Percentiles rank a stretch among this genome's conserved stretches.
These are phyloP conservation scores for Vanderwaltozyma tropicalis DNA, from an alignment of 805 yeast genomes.

Conservation along the genomic window DNA sequence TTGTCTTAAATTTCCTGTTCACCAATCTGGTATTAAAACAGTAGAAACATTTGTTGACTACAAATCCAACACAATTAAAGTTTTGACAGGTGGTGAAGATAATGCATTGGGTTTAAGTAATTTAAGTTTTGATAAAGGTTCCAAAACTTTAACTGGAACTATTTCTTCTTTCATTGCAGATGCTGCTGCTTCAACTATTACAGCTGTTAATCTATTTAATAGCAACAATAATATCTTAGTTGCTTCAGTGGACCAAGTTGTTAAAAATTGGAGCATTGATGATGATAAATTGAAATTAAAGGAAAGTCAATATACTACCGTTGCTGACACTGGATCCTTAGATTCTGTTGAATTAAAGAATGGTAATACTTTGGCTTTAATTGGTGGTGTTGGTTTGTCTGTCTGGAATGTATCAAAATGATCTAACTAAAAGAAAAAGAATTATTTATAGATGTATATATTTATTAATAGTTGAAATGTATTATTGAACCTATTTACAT, in stretches of 20 bases:
- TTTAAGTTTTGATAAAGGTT: constrained; percentile 24
- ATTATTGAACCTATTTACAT: background rate
- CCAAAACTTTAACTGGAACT: constrained; percentile 7
- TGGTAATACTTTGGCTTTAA: constrained; percentile 30
- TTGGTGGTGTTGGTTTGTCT: constrained; percentile 83
- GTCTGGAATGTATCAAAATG: constrained; percentile 34
- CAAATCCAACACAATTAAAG: constrained; percentile 13
- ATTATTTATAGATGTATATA: constrained; percentile 1
- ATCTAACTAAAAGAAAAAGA: too few species aligned
- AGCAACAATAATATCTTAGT: constrained; percentile 35
- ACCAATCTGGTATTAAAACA: constrained; percentile 78
- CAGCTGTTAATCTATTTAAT: constrained; percentile 40
- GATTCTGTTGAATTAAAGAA: constrained; percentile 29
- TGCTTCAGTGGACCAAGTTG: constrained; percentile 76
- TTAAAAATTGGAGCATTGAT: constrained; percentile 50
- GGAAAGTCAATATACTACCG: constrained; percentile 54
- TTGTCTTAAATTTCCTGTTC: constrained; percentile 41
- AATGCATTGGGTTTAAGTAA: constrained; percentile 48
- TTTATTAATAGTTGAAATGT: background rate
- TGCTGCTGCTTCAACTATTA: constrained; percentile 85
- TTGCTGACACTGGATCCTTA: constrained; percentile 83
- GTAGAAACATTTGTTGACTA: constrained; percentile 28
- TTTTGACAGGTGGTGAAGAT: constrained; percentile 89
- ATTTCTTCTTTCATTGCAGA: constrained; percentile 31
- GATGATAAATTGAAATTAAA: constrained; percentile 20